Conservation (phyloP, 345 rosid species). For the Boechera stricta region DNA sequence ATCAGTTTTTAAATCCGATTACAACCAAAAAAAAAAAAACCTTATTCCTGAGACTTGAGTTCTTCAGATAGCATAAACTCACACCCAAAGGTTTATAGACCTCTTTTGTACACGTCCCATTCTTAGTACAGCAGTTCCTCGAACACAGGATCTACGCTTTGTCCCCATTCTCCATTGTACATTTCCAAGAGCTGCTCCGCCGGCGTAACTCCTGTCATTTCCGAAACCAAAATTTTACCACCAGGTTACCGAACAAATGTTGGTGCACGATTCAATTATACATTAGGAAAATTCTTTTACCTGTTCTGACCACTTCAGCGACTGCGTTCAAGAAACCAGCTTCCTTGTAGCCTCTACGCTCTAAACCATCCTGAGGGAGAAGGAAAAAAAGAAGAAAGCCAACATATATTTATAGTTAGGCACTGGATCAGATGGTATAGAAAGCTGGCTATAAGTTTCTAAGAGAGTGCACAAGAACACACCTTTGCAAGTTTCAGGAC, state of each 20-base stretch:
- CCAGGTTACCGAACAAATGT: background rate
- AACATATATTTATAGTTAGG: background rate
- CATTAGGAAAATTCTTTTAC: constrained; percentile 44
- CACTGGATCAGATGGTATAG: background rate
- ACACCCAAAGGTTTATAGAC: background rate
- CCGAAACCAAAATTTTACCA: constrained; percentile 2
- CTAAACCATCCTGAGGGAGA: constrained; percentile 81
- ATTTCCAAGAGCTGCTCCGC: constrained; percentile 87
- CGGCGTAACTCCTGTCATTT: constrained; percentile 74
- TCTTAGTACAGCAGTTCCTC: constrained; percentile 71
- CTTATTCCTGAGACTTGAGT: constrained; percentile 33
- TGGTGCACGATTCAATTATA: background rate
- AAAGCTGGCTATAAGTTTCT: background rate
- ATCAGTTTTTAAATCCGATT: constrained; percentile 25
- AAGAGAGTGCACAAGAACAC: constrained; percentile 30
- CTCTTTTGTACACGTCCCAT: constrained; percentile 4
- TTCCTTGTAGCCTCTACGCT: constrained; percentile 95
- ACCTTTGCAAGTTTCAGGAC: constrained; percentile 86
- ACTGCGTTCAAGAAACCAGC: constrained; percentile 84
- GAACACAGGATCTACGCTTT: constrained; percentile 80
- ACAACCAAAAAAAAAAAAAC: constrained; percentile 7
- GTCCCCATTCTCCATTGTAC: constrained; percentile 83
- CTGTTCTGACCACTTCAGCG: constrained; percentile 87
- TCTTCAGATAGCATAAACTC: constrained; percentile 32
- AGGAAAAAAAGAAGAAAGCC: background rate